A percentile compares a stretch with the other conserved stretches of the same genome.
Conservation (phyloP, 306 rosid genomes). For the Quercus ilex region DNA sequence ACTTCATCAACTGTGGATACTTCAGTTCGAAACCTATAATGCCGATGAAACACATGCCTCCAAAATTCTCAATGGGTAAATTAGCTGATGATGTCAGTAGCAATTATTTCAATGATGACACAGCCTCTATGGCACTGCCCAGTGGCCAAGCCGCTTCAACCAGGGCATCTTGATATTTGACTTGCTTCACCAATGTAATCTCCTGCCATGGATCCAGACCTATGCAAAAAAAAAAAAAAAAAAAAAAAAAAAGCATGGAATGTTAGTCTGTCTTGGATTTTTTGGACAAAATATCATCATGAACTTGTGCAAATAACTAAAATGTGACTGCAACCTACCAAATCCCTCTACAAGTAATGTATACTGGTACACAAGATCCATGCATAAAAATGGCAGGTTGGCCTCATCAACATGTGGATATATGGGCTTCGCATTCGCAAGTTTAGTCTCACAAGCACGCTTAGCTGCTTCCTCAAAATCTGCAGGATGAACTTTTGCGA, state of each 20-base stretch:
- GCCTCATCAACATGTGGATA: constrained; percentile 54
- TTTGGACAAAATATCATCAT: not conserved
- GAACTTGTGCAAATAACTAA: constrained; percentile 5
- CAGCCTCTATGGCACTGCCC: constrained; percentile 98
- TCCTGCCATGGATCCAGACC: constrained; percentile 94
- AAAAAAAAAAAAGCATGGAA: constrained; percentile 6
- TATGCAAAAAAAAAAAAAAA: constrained; percentile 33
- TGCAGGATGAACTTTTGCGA: constrained; percentile 58
- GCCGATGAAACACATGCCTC: constrained; percentile 5
- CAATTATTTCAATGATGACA: constrained; percentile 45
- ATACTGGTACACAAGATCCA: constrained; percentile 93
- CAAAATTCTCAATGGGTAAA: not conserved
- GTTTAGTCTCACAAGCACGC: constrained; percentile 83
- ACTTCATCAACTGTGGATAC: not conserved
- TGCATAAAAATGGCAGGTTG: constrained; percentile 90
- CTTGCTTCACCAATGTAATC: constrained; percentile 91
- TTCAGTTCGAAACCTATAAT: not conserved
- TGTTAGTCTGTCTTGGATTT: constrained; percentile 10
- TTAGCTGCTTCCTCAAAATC: constrained; percentile 84
- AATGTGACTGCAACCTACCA: constrained; percentile 47
- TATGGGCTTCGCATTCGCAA: constrained; percentile 53
- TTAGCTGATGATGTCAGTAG: not conserved
- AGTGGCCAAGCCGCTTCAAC: constrained; percentile 99
- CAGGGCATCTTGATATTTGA: constrained; percentile 60
- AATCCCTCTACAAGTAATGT: constrained; percentile 89